Percentiles rank a stretch among this genome's conserved stretches.
These are phyloP conservation scores for Leccinum pellstonianum DNA, from an alignment of 768 basidiomycete species.

Conservation along the genomic window DNA sequence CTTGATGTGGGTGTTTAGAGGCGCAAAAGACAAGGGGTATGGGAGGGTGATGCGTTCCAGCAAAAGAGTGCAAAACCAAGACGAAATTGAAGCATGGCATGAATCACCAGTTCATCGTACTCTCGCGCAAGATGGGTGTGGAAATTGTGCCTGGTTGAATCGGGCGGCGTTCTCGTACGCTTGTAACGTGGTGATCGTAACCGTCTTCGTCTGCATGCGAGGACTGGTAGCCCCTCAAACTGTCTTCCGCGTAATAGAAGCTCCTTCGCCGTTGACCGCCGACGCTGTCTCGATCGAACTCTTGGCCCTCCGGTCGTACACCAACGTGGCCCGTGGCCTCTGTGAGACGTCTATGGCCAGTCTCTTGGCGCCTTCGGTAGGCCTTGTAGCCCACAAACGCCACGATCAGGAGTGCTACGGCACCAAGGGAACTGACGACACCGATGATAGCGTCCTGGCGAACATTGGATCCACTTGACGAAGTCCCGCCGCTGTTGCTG, in stretches of 20 bases:
- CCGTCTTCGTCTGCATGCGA: conserved; percentile 37
- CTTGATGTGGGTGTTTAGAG: background rate
- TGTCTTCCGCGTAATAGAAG: conserved; percentile 89
- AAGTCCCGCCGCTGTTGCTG: conserved; percentile 14
- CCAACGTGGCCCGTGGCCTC: conserved; percentile 46
- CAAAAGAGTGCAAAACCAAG: background rate
- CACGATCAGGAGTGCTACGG: conserved; percentile 69
- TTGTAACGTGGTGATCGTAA: conserved; percentile 34
- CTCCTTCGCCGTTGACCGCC: conserved; percentile 72
- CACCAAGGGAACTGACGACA: conserved; percentile 81
- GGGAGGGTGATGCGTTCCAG: conserved; percentile 10
- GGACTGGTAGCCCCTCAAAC: conserved; percentile 58
- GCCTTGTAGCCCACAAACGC: conserved; percentile 70
- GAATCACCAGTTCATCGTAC: conserved; percentile 80
- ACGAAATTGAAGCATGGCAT: background rate
- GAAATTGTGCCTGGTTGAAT: conserved; percentile 65
- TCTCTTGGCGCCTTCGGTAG: conserved; percentile 62
- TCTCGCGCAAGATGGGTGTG: conserved; percentile 74
- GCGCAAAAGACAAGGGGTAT: conserved; percentile 13
- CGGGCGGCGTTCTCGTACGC: conserved; percentile 57
- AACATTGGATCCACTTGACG: conserved; percentile 33
- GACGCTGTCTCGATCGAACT: conserved; percentile 75
- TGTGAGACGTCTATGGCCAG: conserved; percentile 69
- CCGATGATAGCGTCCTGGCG: conserved; percentile 89
- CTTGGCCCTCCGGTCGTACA: conserved; percentile 58